Percentiles rank a stretch among this genome's conserved stretches.
phyloP scores from a whole-genome alignment of 495 filamentous ascomycete species.

The Antarctomyces pellizariae region DNA sequence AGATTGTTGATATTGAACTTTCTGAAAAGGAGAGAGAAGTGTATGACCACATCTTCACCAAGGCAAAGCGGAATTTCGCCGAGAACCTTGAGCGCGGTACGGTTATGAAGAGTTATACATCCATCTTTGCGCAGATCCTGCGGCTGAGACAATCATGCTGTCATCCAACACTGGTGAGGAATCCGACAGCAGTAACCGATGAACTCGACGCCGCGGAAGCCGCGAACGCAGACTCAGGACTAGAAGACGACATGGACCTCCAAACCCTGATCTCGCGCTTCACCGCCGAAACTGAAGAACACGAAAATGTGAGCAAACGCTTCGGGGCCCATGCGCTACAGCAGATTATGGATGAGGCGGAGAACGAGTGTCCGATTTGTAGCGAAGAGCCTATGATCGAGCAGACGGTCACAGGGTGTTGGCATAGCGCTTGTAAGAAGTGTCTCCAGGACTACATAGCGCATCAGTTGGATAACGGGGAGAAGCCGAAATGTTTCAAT shows the following conservation, averaged over 20 bases:
- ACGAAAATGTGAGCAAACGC: constrained; percentile 32
- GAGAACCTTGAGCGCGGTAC: constrained; percentile 79
- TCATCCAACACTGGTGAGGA: constrained; percentile 71
- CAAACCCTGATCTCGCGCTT: constrained; percentile 67
- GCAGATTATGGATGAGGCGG: constrained; percentile 74
- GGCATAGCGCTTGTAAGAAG: constrained; percentile 88
- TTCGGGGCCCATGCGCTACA: constrained; percentile 72
- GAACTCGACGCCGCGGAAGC: constrained; percentile 65
- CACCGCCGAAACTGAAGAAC: constrained; percentile 38
- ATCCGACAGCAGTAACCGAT: constrained; percentile 62
- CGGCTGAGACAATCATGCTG: constrained; percentile 87
- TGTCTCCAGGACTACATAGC: constrained; percentile 70
- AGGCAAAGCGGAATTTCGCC: constrained; percentile 62
- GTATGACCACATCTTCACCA: constrained; percentile 68
- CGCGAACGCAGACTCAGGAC: constrained; percentile 53
- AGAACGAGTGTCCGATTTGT: constrained; percentile 85
- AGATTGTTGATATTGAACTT: constrained; percentile 68
- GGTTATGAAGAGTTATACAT: constrained; percentile 79
- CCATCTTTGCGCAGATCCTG: constrained; percentile 90
- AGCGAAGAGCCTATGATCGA: constrained; percentile 85
- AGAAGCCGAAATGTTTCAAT: constrained; percentile 61
- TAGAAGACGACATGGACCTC: constrained; percentile 93
- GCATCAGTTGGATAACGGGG: constrained; percentile 55
- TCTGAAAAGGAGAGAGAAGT: constrained; percentile 68
- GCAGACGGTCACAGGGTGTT: constrained; percentile 83